Evolutionary conservation across 169 alveolate genomes (phyloP), one percentile per base, ranked within the genome.

Genomic region (Cryptosporidium sp.): DNA sequence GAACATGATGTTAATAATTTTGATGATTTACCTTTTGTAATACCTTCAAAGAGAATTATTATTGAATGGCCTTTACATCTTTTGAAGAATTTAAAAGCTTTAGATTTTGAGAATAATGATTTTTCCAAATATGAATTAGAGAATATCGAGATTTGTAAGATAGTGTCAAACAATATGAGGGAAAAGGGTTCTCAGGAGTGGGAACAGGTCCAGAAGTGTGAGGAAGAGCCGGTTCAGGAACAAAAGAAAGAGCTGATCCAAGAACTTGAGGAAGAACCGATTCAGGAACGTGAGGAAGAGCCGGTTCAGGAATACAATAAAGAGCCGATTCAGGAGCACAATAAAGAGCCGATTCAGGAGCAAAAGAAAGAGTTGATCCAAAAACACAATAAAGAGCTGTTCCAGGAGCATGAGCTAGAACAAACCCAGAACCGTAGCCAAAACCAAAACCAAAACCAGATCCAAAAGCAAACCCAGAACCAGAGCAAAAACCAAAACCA

Each of bases 11-110:
- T 18, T 42, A 18, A 33, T 26, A 42, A 9, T n/a, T 42, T 37
- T 21, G 86, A 56, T 60, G 86, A 73, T 42, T 14, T 73, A 37
- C 86, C 86, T 12, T 73, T 73, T 60, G 68, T 73, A 5, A 53
- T 73, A 12, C 56, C 68, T 42, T 73, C 86, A 12, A 60, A 35
- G 51, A 73, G 71, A 51, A 73, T 73, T 21, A 29, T 35, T 16
- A 73, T 73, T 14, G 71, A 73, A 14, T 73, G 86, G 86, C 86
- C 85, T 42, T 14, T 23, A 18, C 6, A 44, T 18, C 67, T 56
- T 26, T 16, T 45, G 16, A 45, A 45, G 21, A 45, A 10, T 45
- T 45, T 45, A 14, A 45, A 12, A 14, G 3, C 21, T 45, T 12
- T 45, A 14, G 21, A 16, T 45, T 56, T 56, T 56, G 67, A 26